Evolutionary conservation across 192 early-diverging fungal genomes (phyloP).

Genomic region (Entomortierella beljakovae): DNA sequence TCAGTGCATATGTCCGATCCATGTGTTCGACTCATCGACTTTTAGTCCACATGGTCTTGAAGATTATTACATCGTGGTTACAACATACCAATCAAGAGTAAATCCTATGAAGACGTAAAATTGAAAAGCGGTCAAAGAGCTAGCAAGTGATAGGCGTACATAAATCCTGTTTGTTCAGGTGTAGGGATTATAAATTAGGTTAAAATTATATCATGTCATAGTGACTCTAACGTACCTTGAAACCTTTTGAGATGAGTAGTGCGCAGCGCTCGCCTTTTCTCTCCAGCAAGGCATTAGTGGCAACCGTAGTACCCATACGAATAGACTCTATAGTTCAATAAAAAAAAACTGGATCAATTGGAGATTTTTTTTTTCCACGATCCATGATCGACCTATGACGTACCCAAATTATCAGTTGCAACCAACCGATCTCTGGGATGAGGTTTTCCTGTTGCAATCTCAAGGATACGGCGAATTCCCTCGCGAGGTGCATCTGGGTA

Average conservation of each 20-base stretch:
- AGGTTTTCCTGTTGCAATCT: conserved; percentile 76
- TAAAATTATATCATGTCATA: not conserved
- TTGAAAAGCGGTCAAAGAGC: conserved; percentile 2
- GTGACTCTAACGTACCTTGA: conserved; percentile 70
- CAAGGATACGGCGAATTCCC: conserved; percentile 90
- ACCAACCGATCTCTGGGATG: conserved; percentile 77
- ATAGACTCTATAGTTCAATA: conserved; percentile 67
- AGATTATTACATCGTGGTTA: no score
- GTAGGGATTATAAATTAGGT: not conserved
- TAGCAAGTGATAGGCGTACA: conserved; percentile 2
- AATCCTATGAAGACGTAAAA: conserved; percentile 45
- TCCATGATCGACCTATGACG: not conserved
- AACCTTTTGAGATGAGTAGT: conserved; percentile 92
- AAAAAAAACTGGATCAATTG: not conserved
- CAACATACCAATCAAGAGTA: conserved; percentile 62
- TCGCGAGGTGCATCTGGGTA: conserved; percentile 95
- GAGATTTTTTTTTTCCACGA: not conserved
- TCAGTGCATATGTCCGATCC: not conserved
- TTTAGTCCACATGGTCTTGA: no score
- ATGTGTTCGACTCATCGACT: not conserved
- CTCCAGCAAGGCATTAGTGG: conserved; percentile 92
- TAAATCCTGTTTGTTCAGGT: not conserved
- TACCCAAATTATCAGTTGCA: conserved; percentile 77
- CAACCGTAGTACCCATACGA: conserved; percentile 98
- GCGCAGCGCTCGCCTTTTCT: conserved; percentile 90